Evolutionary conservation across 306 rosid genomes (phyloP), one percentile per base, ranked within the genome.

Genomic region (Rubus idaeus): DNA sequence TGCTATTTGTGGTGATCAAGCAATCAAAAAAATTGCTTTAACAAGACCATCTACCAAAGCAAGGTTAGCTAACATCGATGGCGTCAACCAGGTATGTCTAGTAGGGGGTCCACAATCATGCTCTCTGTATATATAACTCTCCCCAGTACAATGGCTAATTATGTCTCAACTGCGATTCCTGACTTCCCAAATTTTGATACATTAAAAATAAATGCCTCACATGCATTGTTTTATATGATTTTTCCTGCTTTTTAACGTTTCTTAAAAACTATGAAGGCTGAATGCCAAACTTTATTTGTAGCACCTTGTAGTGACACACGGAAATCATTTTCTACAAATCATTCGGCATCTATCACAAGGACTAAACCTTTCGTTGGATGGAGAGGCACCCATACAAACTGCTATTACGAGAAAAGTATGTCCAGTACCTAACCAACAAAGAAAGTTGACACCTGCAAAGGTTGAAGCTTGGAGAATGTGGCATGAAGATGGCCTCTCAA

Each of bases 1-100:
- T 83, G 98, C 97, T 75, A 51, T 93, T 71, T 93, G 97, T 84
- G 98, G 98, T 67, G 98, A 93, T 84, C 92, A 88, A 77, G 87
- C 98, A 0, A 89, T 91, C 10, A 87, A 70, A 87, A 87, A 81
- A 83, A 88, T 93, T 88, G 87, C 93, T 42, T 79, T 93, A 81
- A 75, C 81, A 52, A 90, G 98, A 78, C 98, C 98, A 61, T 93
- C 98, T 56, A 84, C 98, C 82, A 87, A 86, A 85, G 96, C 97
- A 77, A 84, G 98, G 84, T 86, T 93, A 49, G 96, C 98, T 41
- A 87, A 88, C 80, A 90, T 93, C 63, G 97, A 93, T 76, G 98
- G 98, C 26, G 93, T 93, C 79, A 89, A 91, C 90, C 98, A 93
- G 97, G 98, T 91, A 88, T 72, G 49, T 66, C 80, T 75, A 12